Evolutionary conservation across 495 filamentous ascomycete genomes (phyloP).

Genomic region (Neurospora tetraspora): DNA sequence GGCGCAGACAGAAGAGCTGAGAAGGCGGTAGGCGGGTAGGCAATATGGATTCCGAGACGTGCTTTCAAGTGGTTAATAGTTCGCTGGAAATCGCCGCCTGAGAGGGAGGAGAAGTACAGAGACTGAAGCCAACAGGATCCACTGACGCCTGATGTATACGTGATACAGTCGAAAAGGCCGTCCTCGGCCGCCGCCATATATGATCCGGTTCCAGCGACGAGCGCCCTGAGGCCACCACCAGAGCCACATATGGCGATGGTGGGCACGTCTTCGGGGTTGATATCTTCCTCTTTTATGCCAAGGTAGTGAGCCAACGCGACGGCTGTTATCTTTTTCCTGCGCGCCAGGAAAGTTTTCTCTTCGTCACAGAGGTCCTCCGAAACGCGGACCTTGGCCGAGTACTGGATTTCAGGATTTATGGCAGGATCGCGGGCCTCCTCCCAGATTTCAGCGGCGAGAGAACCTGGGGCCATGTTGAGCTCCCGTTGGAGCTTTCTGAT

Average conservation of each 20-base stretch:
- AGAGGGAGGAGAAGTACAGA: conserved; percentile 80
- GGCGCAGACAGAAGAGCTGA: conserved; percentile 67
- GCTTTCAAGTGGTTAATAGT: conserved; percentile 78
- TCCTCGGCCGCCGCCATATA: conserved; percentile 70
- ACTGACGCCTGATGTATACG: conserved; percentile 89
- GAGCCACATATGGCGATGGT: conserved; percentile 88
- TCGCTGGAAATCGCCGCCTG: conserved; percentile 47
- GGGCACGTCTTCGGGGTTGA: conserved; percentile 89
- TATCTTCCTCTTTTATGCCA: conserved; percentile 59
- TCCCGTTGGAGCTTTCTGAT: conserved; percentile 79
- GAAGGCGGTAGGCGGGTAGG: conserved; percentile 78
- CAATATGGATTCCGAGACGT: conserved; percentile 76
- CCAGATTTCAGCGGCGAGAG: conserved; percentile 89
- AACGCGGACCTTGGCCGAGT: conserved; percentile 70
- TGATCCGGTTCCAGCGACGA: conserved; percentile 82
- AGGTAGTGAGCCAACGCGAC: conserved; percentile 74
- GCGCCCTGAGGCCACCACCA: conserved; percentile 78
- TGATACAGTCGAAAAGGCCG: conserved; percentile 85
- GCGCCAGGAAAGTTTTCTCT: conserved; percentile 59
- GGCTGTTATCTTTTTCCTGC: conserved; percentile 52
- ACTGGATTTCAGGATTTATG: conserved; percentile 74
- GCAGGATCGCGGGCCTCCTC: conserved; percentile 73
- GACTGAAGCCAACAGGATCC: conserved; percentile 93
- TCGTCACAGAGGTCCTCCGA: conserved; percentile 75
- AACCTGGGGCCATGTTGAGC: conserved; percentile 74